Percentiles rank a stretch among this genome's conserved stretches.
Evolutionary conservation across 306 rosid genomes (phyloP).

Genomic region (Rubus idaeus): DNA sequence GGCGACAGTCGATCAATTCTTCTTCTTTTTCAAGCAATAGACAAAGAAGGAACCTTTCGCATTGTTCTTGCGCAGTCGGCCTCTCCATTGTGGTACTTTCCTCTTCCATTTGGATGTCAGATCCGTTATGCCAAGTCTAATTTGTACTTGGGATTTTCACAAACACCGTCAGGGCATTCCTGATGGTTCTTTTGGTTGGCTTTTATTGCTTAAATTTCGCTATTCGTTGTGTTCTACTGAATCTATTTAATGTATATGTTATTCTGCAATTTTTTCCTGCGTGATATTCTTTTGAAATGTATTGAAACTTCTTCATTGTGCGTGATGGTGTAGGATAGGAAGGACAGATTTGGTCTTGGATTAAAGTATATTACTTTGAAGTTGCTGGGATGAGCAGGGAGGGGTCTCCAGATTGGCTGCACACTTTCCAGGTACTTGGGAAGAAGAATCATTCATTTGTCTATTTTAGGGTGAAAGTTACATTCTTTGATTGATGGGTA

Average conservation of each 20-base stretch:
- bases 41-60: constrained; percentile 1
- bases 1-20: not conserved
- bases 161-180: not conserved
- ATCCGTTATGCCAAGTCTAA: not conserved
- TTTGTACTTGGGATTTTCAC: not conserved
- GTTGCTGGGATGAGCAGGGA: constrained; percentile 67
- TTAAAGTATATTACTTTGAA: not conserved
- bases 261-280: not conserved
- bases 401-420: constrained; percentile 91
- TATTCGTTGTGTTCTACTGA: no score
- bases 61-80: not conserved
- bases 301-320: not conserved
- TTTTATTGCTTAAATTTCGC: no score
- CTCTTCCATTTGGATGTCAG: not conserved
- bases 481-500: not conserved
- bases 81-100: not conserved
- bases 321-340: not conserved
- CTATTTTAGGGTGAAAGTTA: not conserved
- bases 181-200: not conserved
- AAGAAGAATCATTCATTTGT: not conserved
- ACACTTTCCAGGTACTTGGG: constrained; percentile 55
- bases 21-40: not conserved
- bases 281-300: not conserved
- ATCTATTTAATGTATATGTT: no score
- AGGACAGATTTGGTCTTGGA: not conserved